Evolutionary conservation across 306 rosid species (phyloP), one percentile per base, ranked within the genome.

Genomic region (Spatholobus suberectus): DNA sequence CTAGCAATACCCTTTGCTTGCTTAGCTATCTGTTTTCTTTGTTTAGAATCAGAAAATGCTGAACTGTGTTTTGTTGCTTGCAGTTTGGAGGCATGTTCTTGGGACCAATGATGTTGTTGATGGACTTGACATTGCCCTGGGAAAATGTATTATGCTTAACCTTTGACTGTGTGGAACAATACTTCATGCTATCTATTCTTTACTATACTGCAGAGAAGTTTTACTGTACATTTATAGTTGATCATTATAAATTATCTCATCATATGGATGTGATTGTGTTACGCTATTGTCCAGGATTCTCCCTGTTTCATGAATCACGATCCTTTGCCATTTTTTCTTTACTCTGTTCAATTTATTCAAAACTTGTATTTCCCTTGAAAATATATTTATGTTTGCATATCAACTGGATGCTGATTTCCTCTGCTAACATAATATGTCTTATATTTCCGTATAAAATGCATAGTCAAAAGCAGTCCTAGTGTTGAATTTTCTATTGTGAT

Each of bases 1-100:
- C 11, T 6, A 61, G 80, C 13, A 41, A 41, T 61, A 3, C 49
- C 1, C 6, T 0, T 77, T 67, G 9, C 9, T 27, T 78, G 26
- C 23, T 66, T 52, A 37, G 32, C 58, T 51, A 18, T 74, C n/a
- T 63, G 12, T 29, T 73, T 52, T 73, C n/a, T 67, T 35, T 38
- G 49, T 59, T 82, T 70, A 29, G 24, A 75, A 75, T 73, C 6
- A 17, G 58, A 57, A 62, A 49, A 34, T 77, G 63, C 87, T 84
- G 63, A 87, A 61, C 46, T 66, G n/a, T 85, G 87, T 70, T 82
- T 77, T 81, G 75, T 81, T 78, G 70, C 86, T 86, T 85, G 99
- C 97, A 96, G 99, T 92, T 89, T 96, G 99, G 98, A 92, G 99
- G 90, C 98, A 86, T 78, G 89, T 91, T 80, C 91, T 96, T 58